phyloP scores from a whole-genome alignment of 768 basidiomycete genomes.

The Lactifluus volemus region DNA sequence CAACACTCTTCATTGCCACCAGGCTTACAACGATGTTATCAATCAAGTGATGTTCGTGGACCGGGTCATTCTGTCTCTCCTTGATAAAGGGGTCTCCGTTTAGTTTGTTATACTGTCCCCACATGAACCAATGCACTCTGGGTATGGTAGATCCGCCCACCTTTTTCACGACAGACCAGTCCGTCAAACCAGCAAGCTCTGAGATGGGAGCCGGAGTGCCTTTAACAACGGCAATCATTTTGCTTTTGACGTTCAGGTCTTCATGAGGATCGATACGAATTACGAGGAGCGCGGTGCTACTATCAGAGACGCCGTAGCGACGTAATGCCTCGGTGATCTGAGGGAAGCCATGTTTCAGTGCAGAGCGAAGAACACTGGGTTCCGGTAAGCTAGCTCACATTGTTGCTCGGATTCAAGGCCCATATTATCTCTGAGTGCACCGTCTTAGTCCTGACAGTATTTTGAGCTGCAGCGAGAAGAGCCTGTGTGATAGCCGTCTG shows the following conservation, averaged over 20 bases:
- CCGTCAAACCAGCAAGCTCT: conserved; percentile 40
- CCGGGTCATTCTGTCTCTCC: conserved; percentile 27
- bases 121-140: conserved; percentile 28
- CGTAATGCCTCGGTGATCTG: conserved; percentile 86
- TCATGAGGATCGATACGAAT: conserved; percentile 50
- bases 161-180: conserved; percentile 71
- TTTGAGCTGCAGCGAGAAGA: conserved; percentile 55
- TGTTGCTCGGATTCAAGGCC: conserved; percentile 78
- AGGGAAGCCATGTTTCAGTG: neutral
- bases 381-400: conserved; percentile 37
- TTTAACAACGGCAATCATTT: conserved; percentile 49
- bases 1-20: conserved; percentile 75
- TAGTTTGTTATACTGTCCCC: conserved; percentile 63
- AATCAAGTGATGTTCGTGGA: conserved; percentile 34
- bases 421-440: conserved; percentile 91
- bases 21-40: conserved; percentile 67
- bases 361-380: neutral
- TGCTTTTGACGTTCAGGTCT: conserved; percentile 35
- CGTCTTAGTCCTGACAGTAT: conserved; percentile 67
- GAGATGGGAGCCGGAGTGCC: conserved; percentile 47
- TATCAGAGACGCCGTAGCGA: conserved; percentile 74
- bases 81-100: conserved; percentile 40
- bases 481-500: conserved; percentile 81
- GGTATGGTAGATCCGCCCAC: conserved; percentile 30
- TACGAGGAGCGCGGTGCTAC: conserved; percentile 56